Conservation (phyloP, 352 stramenopile genomes). For the Thalassiosira sp. region DNA sequence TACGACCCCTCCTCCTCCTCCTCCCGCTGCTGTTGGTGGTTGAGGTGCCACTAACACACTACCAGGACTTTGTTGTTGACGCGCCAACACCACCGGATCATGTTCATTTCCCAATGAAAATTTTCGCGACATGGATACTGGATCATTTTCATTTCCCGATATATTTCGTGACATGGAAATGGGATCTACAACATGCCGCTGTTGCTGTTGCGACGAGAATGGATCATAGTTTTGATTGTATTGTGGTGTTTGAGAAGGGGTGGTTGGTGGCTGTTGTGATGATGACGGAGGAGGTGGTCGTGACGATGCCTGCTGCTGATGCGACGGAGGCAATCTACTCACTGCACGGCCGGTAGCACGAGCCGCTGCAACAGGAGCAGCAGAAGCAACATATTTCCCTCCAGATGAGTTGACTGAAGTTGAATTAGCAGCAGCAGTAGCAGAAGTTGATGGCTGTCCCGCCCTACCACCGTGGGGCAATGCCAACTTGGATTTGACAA, state of each 20-base stretch:
- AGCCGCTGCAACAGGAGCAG: no score
- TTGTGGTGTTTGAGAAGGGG: neutral
- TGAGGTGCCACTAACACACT: neutral
- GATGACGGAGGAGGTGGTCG: neutral
- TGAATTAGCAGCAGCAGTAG: no score
- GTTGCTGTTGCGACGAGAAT: neutral
- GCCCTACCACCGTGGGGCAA: neutral
- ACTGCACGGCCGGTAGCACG: neutral
- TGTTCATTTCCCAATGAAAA: neutral
- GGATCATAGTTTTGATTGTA: conserved; percentile 3
- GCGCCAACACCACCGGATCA: neutral
- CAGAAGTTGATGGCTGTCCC: no score
- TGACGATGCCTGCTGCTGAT: neutral
- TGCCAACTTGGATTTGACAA: conserved; percentile 6
- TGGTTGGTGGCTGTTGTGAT: neutral
- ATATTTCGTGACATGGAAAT: neutral
- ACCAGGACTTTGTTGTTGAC: neutral
- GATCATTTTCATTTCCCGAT: neutral
- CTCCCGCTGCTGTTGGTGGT: neutral
- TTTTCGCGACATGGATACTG: neutral
- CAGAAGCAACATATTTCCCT: no score
- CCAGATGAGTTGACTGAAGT: no score
- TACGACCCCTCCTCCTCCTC: neutral
- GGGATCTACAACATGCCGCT: neutral
- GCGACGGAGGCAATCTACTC: neutral